phyloP scores from a whole-genome alignment of 2,329 filamentous ascomycete species.

The Corinectria fuckeliana region DNA sequence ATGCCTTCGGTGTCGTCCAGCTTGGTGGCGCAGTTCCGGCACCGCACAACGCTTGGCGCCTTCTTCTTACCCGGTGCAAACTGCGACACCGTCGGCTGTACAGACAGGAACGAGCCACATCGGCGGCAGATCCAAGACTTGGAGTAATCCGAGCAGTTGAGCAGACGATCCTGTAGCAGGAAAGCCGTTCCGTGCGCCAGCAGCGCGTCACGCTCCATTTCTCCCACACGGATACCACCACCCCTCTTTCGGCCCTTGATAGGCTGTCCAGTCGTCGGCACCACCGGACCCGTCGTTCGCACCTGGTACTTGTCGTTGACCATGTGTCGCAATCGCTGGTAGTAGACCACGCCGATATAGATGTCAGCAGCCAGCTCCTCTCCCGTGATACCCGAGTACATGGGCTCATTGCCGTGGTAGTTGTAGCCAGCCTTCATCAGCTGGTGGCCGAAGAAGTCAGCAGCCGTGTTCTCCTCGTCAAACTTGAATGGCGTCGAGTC shows the following conservation, averaged over 20 bases:
- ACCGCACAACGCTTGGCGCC: constrained; percentile 74
- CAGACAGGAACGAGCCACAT: constrained; percentile 90
- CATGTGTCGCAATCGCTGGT: constrained; percentile 98
- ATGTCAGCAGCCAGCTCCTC: constrained; percentile 94
- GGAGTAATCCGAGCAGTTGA: constrained; percentile 96
- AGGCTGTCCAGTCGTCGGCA: constrained; percentile 88
- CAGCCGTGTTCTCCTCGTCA: constrained; percentile 88
- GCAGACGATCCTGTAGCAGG: constrained; percentile 89
- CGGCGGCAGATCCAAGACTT: constrained; percentile 86
- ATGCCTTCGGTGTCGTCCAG: constrained; percentile 64
- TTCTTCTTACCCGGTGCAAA: constrained; percentile 67
- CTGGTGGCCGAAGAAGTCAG: constrained; percentile 95
- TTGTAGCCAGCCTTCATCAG: constrained; percentile 95
- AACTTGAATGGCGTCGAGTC: constrained; percentile 96
- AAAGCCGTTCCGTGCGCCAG: constrained; percentile 96
- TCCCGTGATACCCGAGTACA: constrained; percentile 97
- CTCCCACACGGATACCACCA: constrained; percentile 97
- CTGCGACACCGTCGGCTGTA: constrained; percentile 77
- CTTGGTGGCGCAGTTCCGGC: constrained; percentile 75
- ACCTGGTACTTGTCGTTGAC: constrained; percentile 99
- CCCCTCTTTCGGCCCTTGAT: constrained; percentile 97
- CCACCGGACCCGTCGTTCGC: constrained; percentile 91
- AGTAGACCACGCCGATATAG: constrained; percentile 96
- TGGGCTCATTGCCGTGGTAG: constrained; percentile 97
- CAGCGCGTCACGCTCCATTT: constrained; percentile 97